phyloP scores from a whole-genome alignment of 2,329 filamentous ascomycete species.

The Dactylellina haptotyla region DNA sequence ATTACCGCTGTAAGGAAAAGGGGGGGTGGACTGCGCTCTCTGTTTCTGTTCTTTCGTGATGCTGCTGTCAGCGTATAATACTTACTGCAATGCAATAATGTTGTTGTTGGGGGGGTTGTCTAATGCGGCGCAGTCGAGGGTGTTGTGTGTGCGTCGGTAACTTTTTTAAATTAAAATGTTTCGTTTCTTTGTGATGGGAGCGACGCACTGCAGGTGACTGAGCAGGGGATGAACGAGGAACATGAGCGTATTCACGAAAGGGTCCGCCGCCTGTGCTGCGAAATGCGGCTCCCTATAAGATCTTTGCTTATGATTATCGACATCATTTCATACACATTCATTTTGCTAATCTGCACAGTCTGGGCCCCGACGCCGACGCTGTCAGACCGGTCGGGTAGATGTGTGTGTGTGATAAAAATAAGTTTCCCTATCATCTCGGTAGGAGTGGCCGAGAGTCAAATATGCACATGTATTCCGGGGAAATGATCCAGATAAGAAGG shows the following conservation, averaged over 20 bases:
- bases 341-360: too few species aligned
- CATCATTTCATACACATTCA: constrained; percentile 6
- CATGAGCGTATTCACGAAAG: constrained; percentile 1
- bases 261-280: constrained; percentile 13
- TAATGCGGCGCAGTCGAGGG: constrained; percentile 29
- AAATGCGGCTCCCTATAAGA: constrained; percentile 38
- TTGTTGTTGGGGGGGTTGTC: not conserved
- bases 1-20: constrained; percentile 49
- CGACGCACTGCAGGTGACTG: constrained; percentile 27
- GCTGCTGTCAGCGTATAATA: constrained; percentile 24
- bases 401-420: constrained; percentile 41
- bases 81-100: constrained; percentile 18
- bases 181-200: constrained; percentile 15
- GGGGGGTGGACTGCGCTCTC: too few species aligned
- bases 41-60: constrained; percentile 19
- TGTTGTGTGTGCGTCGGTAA: constrained; percentile 28
- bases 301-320: constrained; percentile 11
- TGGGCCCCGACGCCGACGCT: not conserved
- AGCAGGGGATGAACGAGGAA: constrained; percentile 6
- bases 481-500: constrained; percentile 5
- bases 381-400: too few species aligned
- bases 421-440: not conserved
- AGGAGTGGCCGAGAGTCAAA: not conserved
- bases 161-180: constrained; percentile 51
- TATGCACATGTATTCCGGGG: not conserved